A percentile compares a stretch with the other conserved stretches of the same genome.
Evolutionary conservation across 805 yeast genomes (phyloP).

Genomic region (Clavispora fructus): DNA sequence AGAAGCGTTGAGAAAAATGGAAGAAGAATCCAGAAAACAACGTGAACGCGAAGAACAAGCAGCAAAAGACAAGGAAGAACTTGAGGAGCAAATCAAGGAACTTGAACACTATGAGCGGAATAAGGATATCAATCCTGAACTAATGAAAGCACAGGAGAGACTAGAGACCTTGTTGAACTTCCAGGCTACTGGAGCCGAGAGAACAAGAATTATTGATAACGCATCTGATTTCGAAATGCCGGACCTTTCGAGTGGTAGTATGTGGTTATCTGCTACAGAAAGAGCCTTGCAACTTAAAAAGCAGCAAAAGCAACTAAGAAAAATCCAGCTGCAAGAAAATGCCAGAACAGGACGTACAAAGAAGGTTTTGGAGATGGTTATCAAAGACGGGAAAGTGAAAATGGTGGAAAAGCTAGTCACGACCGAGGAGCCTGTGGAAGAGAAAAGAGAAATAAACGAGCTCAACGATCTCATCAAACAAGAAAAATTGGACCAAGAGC

Average conservation of each 20-base stretch:
- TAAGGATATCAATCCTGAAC: conserved; percentile 48
- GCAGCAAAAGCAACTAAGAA: conserved; percentile 72
- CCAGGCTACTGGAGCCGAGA: conserved; percentile 81
- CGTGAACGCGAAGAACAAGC: conserved; percentile 18
- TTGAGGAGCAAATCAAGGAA: conserved; percentile 38
- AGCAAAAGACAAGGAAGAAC: conserved; percentile 24
- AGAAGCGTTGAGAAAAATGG: conserved; percentile 54
- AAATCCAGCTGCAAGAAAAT: conserved; percentile 53
- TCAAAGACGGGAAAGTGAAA: conserved; percentile 74
- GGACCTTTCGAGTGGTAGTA: conserved; percentile 39
- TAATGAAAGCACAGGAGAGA: conserved; percentile 65
- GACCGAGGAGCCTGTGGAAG: conserved; percentile 27
- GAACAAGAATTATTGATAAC: conserved; percentile 89
- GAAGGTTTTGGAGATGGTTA: conserved; percentile 69
- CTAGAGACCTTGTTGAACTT: conserved; percentile 69
- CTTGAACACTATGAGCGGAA: conserved; percentile 38
- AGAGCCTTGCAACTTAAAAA: conserved; percentile 81
- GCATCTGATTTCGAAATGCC: conserved; percentile 83
- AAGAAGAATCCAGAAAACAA: conserved; percentile 32
- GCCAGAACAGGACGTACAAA: conserved; percentile 64
- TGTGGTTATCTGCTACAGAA: conserved; percentile 86
- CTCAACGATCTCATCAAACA: conserved; percentile 28
- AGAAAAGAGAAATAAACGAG: conserved; percentile 30
- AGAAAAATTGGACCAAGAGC: conserved; percentile 22
- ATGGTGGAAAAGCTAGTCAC: conserved; percentile 43